Conservation (phyloP, 345 rosid species). For the Citrus glauca region DNA sequence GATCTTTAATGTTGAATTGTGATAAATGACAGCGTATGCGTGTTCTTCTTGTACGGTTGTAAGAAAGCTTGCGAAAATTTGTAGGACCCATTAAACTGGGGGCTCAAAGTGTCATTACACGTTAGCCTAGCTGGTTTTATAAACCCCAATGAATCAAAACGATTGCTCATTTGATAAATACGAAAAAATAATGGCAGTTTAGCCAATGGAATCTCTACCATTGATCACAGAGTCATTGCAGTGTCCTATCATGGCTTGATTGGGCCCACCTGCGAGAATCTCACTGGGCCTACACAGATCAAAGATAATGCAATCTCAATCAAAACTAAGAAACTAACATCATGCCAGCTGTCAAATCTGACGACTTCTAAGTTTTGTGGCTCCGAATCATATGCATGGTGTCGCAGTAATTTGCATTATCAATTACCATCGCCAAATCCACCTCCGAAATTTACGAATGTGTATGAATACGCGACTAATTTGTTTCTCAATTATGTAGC, state of each 20-base stretch:
- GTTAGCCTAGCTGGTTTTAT: not conserved
- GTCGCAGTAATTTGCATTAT: too few relatives aligned
- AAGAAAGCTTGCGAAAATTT: not conserved
- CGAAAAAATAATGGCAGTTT: not conserved
- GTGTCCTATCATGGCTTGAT: not conserved
- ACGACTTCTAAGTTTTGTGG: not conserved
- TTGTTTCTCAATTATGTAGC: too few relatives aligned
- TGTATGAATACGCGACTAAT: too few relatives aligned
- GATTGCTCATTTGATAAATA: not conserved
- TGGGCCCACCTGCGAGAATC: slow-evolving; percentile 7
- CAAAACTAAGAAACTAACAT: not conserved
- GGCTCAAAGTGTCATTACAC: too few relatives aligned
- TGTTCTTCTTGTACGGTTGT: too few relatives aligned
- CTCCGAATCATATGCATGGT: too few relatives aligned
- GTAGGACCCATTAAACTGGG: not conserved
- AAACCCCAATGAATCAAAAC: not conserved
- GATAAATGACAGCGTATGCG: not conserved
- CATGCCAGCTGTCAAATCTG: slow-evolving; percentile 2
- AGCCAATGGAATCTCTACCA: not conserved
- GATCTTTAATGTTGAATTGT: not conserved
- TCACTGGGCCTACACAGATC: slow-evolving; percentile 15
- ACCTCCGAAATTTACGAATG: too few relatives aligned
- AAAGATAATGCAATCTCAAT: slow-evolving; percentile 12
- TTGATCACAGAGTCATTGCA: not conserved
- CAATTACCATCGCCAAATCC: too few relatives aligned